Percentiles rank a stretch among this genome's conserved stretches.
These are phyloP conservation scores for Pichia kudriavzevii DNA, from an alignment of 1,139 yeast genomes.

Conservation along the genomic window DNA sequence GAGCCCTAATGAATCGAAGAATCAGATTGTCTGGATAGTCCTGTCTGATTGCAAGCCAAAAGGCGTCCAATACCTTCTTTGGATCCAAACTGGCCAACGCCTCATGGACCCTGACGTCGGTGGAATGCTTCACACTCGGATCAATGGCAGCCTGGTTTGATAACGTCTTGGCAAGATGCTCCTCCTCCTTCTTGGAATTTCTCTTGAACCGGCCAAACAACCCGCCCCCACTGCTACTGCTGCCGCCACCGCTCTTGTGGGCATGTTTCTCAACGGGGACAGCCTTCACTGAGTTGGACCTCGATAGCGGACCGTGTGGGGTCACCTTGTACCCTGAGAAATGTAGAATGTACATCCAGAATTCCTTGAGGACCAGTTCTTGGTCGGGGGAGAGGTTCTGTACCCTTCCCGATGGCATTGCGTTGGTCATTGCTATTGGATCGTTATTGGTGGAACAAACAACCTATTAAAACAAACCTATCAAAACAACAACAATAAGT, in stretches of 20 bases:
- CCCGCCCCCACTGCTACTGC: constrained; percentile 19
- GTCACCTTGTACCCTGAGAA: constrained; percentile 44
- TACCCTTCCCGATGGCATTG: constrained; percentile 44
- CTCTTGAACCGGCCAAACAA: constrained; percentile 22
- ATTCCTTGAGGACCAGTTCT: constrained; percentile 62
- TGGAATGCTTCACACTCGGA: constrained; percentile 24
- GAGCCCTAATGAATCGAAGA: constrained; percentile 61
- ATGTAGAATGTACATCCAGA: constrained; percentile 62
- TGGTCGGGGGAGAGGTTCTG: constrained; percentile 54
- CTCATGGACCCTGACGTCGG: constrained; percentile 22
- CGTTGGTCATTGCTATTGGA: constrained; percentile 7
- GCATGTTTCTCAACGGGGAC: too few species aligned
- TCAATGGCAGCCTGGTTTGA: constrained; percentile 21
- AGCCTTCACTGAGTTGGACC: constrained; percentile 8
- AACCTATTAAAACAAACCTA: too few species aligned
- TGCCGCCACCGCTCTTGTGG: constrained; percentile 1
- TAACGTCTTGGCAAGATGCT: constrained; percentile 13
- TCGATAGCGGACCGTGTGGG: constrained; percentile 22
- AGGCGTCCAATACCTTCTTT: constrained; percentile 36
- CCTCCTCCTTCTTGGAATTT: constrained; percentile 11
- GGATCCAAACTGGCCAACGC: constrained; percentile 35
- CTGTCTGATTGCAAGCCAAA: constrained; percentile 52
- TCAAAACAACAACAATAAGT: too few species aligned
- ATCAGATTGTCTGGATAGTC: constrained; percentile 68
- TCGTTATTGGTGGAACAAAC: too few species aligned